Conservation (phyloP, 1,284 basidiomycete species). For the Somion occarium region DNA sequence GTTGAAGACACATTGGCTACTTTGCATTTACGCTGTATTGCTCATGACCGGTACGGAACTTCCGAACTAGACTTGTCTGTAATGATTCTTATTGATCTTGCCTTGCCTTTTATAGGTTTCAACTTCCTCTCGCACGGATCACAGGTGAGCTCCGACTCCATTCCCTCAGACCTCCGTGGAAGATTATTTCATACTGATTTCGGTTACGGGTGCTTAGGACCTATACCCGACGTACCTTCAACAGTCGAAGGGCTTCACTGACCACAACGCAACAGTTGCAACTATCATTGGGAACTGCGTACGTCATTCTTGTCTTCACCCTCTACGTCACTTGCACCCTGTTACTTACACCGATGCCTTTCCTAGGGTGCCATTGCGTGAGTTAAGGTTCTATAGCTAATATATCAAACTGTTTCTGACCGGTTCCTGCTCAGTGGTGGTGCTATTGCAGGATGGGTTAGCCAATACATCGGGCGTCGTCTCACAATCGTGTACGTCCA, state of each 20-base stretch:
- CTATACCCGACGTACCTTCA: constrained; percentile 80
- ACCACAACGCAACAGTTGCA: constrained; percentile 69
- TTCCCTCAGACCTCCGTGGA: too few species aligned
- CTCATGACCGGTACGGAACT: constrained; percentile 64
- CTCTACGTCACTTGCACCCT: constrained; percentile 2
- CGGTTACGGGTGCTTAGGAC: constrained; percentile 40
- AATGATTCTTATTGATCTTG: background rate
- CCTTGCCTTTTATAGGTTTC: constrained; percentile 50
- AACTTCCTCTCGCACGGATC: constrained; percentile 92
- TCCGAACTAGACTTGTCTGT: background rate
- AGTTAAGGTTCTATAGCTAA: constrained; percentile 20
- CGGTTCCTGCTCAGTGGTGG: constrained; percentile 68
- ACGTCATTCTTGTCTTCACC: constrained; percentile 33
- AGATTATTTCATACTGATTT: background rate
- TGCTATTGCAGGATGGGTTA: constrained; percentile 68
- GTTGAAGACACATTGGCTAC: constrained; percentile 81
- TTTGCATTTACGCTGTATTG: constrained; percentile 81
- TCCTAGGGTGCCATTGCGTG: constrained; percentile 78
- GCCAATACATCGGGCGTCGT: constrained; percentile 86
- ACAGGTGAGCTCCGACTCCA: constrained; percentile 35
- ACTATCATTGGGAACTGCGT: constrained; percentile 91
- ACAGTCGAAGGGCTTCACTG: constrained; percentile 51
- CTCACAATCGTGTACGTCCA: constrained; percentile 72
- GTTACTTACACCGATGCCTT: constrained; percentile 15
- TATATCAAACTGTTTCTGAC: constrained; percentile 25